Percentiles rank a stretch among this genome's conserved stretches.
phyloP scores from a whole-genome alignment of 169 alveolate genomes.

The Prorocentrum cordatum region DNA sequence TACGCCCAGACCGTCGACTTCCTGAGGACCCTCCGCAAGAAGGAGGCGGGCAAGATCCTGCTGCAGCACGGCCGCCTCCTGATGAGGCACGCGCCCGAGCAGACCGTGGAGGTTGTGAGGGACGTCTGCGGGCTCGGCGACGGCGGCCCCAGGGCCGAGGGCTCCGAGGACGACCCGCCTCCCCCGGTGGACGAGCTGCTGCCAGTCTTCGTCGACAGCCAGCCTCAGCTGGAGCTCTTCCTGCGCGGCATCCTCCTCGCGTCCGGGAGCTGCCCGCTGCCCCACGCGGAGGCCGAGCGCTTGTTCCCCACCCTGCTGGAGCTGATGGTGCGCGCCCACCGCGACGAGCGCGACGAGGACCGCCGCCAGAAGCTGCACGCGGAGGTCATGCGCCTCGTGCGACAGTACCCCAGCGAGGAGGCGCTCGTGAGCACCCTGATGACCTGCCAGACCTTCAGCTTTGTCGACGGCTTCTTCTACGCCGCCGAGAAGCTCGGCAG shows the following conservation, averaged over 20 bases:
- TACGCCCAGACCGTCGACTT: constrained; percentile 21
- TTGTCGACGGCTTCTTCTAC: constrained; percentile 63
- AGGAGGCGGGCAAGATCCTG: constrained; percentile 29
- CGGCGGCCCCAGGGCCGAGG: no score
- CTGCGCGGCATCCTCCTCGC: constrained; percentile 24
- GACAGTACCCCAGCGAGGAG: constrained; percentile 51
- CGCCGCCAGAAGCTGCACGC: neutral
- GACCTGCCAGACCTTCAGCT: constrained; percentile 14
- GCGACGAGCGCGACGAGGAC: neutral
- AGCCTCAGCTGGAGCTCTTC: neutral
- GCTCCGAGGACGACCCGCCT: neutral
- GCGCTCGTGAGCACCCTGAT: constrained; percentile 50
- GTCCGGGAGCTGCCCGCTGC: constrained; percentile 54
- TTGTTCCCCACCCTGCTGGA: constrained; percentile 41
- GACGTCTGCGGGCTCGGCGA: no score
- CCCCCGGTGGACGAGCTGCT: constrained; percentile 34
- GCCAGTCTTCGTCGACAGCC: constrained; percentile 19
- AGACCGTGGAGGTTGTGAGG: neutral
- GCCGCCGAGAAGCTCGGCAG: constrained; percentile 39
- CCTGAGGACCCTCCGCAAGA: neutral
- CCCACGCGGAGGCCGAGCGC: constrained; percentile 14
- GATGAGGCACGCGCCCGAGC: constrained; percentile 61
- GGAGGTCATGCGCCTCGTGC: constrained; percentile 25
- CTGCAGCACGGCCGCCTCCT: constrained; percentile 18
- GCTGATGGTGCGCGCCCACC: neutral